Evolutionary conservation across 805 yeast species (phyloP), one percentile per base, ranked within the genome.

Genomic region (Isabelozyma gotoi): DNA sequence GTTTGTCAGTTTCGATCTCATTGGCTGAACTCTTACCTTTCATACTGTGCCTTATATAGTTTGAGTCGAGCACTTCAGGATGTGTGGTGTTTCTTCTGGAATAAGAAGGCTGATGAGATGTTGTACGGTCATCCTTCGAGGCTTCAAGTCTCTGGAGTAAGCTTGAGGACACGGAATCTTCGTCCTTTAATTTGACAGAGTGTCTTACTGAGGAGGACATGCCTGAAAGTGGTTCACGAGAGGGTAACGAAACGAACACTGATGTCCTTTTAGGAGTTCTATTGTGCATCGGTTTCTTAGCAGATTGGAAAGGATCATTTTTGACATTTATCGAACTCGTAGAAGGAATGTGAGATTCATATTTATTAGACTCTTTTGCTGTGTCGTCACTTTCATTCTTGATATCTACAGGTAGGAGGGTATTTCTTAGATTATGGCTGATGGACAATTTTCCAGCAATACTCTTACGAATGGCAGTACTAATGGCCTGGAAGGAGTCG

Each of bases 401-500:
- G 62, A 53, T 21, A 44, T 44, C 3, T 52, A 52, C 12, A 43
- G 27, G 29, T 10, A 24, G 29, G 29, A 24, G 11, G 46, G 47
- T 4, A 38, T 37, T 7, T 42, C 19, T 12, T 35, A n/a, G 19
- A 16, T 19, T 21, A 27, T 8, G 19, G 53, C 21, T 20, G 35
- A 17, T 5, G 38, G 35, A 20, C 8, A 49, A 41, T 35, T 66
- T 70, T 21, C 64, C 67, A 0, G 76, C 71, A 6, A 72, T 65
- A 41, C 77, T 73, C 46, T 73, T 75, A 20, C 78, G 52, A 7
- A 75, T 73, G 2, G 77, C 73, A 4, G 68, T 65, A 45, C 74
- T 67, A n/a, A 74, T 74, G 0, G 76, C 76, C 45, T 72, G 74
- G 46, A 74, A 74, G 6, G 79, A 75, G 41, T 67, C 69, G 35